Evolutionary conservation across 2,329 filamentous ascomycete species (phyloP).

Genomic region (Trichophyton mentagrophytes): DNA sequence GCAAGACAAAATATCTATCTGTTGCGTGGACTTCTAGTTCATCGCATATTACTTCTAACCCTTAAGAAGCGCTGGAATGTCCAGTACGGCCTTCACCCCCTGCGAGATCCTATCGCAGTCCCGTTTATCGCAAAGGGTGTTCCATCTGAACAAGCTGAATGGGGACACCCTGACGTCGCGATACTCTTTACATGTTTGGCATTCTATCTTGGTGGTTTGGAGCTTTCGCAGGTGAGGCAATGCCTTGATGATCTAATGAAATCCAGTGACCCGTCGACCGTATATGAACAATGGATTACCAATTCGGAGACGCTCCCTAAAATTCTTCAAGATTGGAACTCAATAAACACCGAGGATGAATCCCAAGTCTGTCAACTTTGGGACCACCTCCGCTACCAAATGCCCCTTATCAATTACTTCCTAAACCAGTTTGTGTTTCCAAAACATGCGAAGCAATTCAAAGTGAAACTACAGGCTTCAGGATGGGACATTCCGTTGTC

Average conservation of each 20-base stretch:
- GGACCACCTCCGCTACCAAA: conserved; percentile 40
- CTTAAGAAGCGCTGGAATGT: conserved; percentile 53
- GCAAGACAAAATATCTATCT: conserved; percentile 12
- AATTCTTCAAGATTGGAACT: conserved; percentile 32
- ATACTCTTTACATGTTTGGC: conserved; percentile 44
- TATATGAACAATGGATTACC: conserved; percentile 33
- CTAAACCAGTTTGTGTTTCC: conserved; percentile 48
- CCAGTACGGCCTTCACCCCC: conserved; percentile 46
- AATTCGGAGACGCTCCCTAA: conserved; percentile 23
- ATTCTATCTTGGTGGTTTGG: conserved; percentile 47
- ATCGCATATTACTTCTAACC: conserved; percentile 42
- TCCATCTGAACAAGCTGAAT: conserved; percentile 45
- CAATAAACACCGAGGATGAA: conserved; percentile 48
- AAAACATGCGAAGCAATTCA: conserved; percentile 50
- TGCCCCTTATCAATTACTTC: conserved; percentile 51
- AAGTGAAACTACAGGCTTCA: conserved; percentile 49
- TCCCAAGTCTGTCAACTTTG: conserved; percentile 39
- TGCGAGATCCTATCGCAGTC: conserved; percentile 40
- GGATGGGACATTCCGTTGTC: conserved; percentile 48
- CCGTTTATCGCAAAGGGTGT: conserved; percentile 49
- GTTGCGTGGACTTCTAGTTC: conserved; percentile 40
- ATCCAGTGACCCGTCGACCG: conserved; percentile 40
- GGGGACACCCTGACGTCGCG: conserved; percentile 49
- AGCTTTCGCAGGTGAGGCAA: conserved; percentile 37
- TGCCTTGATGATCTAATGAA: conserved; percentile 37